Evolutionary conservation across 164 flowering plant genomes (phyloP), one percentile per base, ranked within the genome.

Genomic region (Aristolochia fimbriata): DNA sequence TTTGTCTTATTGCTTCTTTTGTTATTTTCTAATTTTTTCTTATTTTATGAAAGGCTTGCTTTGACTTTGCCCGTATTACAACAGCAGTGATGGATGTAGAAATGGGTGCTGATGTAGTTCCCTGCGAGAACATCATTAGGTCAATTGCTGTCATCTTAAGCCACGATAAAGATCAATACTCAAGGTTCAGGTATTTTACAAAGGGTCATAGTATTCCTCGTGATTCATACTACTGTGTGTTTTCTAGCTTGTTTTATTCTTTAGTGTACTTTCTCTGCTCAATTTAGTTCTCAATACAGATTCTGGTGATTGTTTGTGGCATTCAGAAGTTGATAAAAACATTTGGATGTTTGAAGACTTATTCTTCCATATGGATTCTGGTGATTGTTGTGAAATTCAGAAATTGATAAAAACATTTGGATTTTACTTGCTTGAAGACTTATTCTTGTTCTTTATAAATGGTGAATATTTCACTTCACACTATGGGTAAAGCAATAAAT

Each of bases 21-120:
- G 15, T 20, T n/a, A 2, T 17, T 27, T 27, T 56, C 22, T 56
- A 37, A 56, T 27, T 2, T 19, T 10, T 20, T 33, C 2, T 58
- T 37, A n/a, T 71, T 75, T 58, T 78, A 37, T 80, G 63, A 31
- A 74, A 93, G 99, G 97, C 96, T 62, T 88, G 92, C 72, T 86
- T 90, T 77, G 99, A 94, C 70, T 88, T 91, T 67, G 84, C 79
- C 24, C 82, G 92, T 47, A 72, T 85, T 52, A 43, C 80, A 49
- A 77, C 81, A 69, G 74, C 86, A 52, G 74, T 76, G 16, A 58
- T 76, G 59, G 80, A 75, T 66, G 71, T 59, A 73, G 83, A 81
- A n/a, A 58, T 76, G 59, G 80, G 74, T 66, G 71, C 60, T 73
- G 83, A 81, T 53, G 65, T 91, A 58, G 64, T 94, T 75, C 97